These are phyloP conservation scores for Dipteronia dyeriana DNA, from an alignment of 345 rosid species.

Conservation along the genomic window DNA sequence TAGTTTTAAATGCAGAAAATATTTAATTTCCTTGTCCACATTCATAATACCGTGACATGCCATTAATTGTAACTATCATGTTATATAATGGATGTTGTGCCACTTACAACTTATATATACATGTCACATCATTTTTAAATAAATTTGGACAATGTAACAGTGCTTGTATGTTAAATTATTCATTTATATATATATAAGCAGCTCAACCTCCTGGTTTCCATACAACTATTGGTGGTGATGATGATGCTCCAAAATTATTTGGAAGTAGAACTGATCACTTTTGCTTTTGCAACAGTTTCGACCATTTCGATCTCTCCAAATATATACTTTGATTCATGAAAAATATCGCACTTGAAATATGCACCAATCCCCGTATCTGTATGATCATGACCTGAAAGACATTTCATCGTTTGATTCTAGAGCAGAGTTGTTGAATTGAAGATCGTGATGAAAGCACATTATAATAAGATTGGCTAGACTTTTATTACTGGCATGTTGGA, in stretches of 20 bases:
- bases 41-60: no score
- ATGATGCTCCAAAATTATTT: constrained; percentile 2
- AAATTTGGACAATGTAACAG: no score
- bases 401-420: background rate
- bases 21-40: no score
- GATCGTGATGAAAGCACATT: background rate
- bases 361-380: background rate
- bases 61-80: no score
- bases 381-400: background rate
- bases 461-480: constrained; percentile 1
- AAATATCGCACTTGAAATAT: background rate
- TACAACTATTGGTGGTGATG: background rate
- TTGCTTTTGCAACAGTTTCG: constrained; percentile 10
- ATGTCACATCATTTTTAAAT: background rate
- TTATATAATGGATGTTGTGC: no score
- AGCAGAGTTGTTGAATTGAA: background rate
- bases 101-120: no score
- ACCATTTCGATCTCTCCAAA: background rate
- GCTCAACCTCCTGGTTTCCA: background rate
- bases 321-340: background rate
- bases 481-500: background rate
- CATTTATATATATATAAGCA: background rate
- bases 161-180: no score
- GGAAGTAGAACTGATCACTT: background rate
- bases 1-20: no score